Base-by-base conservation (phyloP, 345 rosid species). In the Rhodomyrtus tomentosa region DNA sequence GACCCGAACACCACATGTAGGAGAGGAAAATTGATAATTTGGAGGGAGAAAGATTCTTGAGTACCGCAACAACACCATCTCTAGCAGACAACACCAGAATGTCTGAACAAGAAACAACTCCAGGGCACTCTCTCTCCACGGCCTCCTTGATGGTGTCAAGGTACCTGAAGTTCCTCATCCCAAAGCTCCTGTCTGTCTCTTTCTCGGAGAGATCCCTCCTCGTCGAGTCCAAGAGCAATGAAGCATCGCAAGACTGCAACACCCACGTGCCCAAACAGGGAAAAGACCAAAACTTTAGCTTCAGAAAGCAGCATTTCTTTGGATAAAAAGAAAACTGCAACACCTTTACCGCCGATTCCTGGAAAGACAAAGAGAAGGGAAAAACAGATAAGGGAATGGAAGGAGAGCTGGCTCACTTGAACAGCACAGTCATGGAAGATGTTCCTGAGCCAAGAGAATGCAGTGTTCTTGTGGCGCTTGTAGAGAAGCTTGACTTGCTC, bases 401-500 rank as follows among this genome's bases (percentile, higher is more conserved):
- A 68, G 79, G 79, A 68, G 22, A 68, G 25, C 45, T 68, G 20
- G 24, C 79, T 68, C 79, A 68, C 79, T 68, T 68, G 84, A 81
- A 96, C 98, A 87, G 93, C 97, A 84, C 99, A 96, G 93, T 96
- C 99, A 86, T 96, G 98, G 95, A 96, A 96, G 92, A 96, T 93
- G 94, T 93, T 96, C 88, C 99, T 92, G 16, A 96, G 93, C 99
- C 99, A 96, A 59, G 99, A 96, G 88, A 96, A 96, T n/a, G 99
- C 99, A 21, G 99, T 96, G 97, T 96, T 96, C 93, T 96, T 96
- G 95, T 96, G 98, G 90, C 98, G 95, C 89, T 96, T 95, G 94
- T 96, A 96, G n/a, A 96, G 98, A 56, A 96, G 96, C 87, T 85
- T 94, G 50, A 95, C 99, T 88, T 96, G 98, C 86, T 94, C 98